Percentiles rank a stretch among this genome's conserved stretches.
phyloP scores from a whole-genome alignment of 2,329 filamentous ascomycete species.

The Rutstroemia sp. region DNA sequence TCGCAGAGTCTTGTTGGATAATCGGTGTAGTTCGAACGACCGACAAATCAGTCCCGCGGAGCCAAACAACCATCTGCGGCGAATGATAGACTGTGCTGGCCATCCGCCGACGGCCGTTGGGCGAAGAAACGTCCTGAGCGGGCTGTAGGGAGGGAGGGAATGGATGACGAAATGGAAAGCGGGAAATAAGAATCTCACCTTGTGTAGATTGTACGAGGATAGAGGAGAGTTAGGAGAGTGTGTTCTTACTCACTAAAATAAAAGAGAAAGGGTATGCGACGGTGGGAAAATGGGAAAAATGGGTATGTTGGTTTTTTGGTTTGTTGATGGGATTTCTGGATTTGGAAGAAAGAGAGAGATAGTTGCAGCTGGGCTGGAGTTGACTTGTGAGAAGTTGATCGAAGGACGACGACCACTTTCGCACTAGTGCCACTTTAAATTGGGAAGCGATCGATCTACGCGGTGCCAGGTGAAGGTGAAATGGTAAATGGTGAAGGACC shows the following conservation, averaged over 20 bases:
- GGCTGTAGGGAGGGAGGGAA: constrained; percentile 6
- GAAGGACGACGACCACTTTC: neutral
- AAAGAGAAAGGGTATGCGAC: constrained; percentile 5
- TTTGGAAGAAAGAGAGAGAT: neutral
- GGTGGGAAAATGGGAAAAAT: neutral
- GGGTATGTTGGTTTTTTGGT: neutral
- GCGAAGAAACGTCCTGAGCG: neutral
- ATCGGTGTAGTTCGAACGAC: neutral
- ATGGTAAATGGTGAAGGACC: neutral
- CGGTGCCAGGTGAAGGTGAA: neutral
- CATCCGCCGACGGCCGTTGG: neutral
- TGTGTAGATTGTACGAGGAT: neutral
- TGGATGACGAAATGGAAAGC: constrained; percentile 1
- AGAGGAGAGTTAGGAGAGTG: neutral
- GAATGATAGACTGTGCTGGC: neutral
- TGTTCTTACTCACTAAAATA: constrained; percentile 1
- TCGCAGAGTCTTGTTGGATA: constrained; percentile 11
- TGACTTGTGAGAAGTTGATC: constrained; percentile 3
- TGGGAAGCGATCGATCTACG: constrained; percentile 6
- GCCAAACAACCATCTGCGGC: neutral
- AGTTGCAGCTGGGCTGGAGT: neutral
- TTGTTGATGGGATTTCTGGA: constrained; percentile 4
- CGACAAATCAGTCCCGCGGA: neutral
- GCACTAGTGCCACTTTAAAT: constrained; percentile 9
- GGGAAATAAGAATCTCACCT: constrained; percentile 7